Evolutionary conservation across 352 stramenopile species (phyloP).

Genomic region (Globisporangium viniferum): DNA sequence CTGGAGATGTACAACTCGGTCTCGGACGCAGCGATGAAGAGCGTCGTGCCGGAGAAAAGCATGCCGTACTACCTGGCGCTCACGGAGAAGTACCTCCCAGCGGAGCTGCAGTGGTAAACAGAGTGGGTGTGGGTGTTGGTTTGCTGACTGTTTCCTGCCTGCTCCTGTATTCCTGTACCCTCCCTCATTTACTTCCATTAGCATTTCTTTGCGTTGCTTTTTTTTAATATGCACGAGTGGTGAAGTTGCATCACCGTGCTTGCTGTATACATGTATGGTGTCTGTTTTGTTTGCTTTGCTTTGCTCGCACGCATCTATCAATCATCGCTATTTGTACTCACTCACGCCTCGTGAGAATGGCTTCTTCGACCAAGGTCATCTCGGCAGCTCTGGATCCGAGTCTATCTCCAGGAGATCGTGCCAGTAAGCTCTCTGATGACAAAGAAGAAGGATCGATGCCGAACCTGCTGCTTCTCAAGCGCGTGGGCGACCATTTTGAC

Average conservation of each 20-base stretch:
- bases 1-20: conserved; percentile 34
- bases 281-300: not conserved
- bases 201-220: not conserved
- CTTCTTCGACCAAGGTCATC: conserved; percentile 12
- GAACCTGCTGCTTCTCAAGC: not conserved
- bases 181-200: conserved; percentile 1
- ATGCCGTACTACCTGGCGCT: conserved; percentile 71
- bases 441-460: not conserved
- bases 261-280: not conserved
- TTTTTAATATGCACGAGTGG: not conserved
- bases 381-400: not conserved
- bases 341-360: not conserved
- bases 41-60: conserved; percentile 29
- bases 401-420: not conserved
- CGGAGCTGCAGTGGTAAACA: conserved; percentile 68
- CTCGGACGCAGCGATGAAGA: conserved; percentile 39
- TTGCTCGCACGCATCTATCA: not conserved
- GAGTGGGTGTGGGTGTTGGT: not conserved
- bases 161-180: not conserved
- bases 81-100: conserved; percentile 68
- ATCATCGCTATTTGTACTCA: not conserved
- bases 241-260: not conserved
- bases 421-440: not conserved
- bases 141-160: not conserved
- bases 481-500: not conserved